phyloP scores from a whole-genome alignment of 352 stramenopile species.

The Plasmopara muralis region DNA sequence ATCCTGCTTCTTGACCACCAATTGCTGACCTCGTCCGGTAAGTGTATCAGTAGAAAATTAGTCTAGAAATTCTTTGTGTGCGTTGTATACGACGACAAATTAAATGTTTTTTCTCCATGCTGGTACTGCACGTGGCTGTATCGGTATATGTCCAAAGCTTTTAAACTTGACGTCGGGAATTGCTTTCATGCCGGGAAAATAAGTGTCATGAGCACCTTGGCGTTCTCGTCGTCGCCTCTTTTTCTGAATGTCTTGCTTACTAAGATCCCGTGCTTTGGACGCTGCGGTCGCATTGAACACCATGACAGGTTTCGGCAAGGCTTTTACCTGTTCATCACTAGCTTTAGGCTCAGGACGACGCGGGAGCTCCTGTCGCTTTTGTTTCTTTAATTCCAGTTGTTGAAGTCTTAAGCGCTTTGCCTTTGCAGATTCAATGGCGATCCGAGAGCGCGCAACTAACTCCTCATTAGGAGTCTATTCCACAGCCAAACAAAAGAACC shows the following conservation, averaged over 20 bases:
- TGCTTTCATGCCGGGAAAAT: conserved; percentile 40
- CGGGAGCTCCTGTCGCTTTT: conserved; percentile 33
- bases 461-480: conserved; percentile 37
- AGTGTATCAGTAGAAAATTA: not conserved
- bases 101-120: conserved; percentile 54
- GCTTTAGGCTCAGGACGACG: conserved; percentile 30
- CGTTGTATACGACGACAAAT: conserved; percentile 1
- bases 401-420: conserved; percentile 41
- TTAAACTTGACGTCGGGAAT: conserved; percentile 55
- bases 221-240: conserved; percentile 28
- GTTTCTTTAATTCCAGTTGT: conserved; percentile 29
- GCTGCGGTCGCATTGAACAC: conserved; percentile 44
- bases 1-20: conserved; percentile 30
- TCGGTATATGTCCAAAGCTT: conserved; percentile 61
- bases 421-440: conserved; percentile 53
- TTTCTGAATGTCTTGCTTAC: conserved; percentile 40
- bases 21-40: not conserved
- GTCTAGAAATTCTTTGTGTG: too few relatives aligned
- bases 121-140: conserved; percentile 52
- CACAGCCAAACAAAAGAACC: conserved; percentile 1
- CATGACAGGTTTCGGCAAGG: conserved; percentile 9
- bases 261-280: conserved; percentile 41
- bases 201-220: conserved; percentile 48
- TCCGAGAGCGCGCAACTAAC: conserved; percentile 40
- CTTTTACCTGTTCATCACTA: conserved; percentile 5